Conservation (phyloP, 2,329 filamentous ascomycete species). For the Fusarium dimerum region DNA sequence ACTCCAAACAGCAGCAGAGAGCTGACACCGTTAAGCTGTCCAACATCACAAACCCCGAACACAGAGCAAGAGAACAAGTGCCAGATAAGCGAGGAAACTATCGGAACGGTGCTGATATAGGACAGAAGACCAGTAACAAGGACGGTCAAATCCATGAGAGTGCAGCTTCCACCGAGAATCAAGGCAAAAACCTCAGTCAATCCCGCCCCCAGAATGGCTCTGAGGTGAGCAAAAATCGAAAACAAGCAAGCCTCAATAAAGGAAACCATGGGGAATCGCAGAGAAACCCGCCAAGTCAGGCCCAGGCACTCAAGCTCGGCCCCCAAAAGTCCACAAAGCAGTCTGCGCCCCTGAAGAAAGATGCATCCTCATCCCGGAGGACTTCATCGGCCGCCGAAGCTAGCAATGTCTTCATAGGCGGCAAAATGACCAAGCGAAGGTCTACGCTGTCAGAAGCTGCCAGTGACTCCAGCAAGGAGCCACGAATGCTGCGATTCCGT, state of each 20-base stretch:
- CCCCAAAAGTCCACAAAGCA: constrained; percentile 3
- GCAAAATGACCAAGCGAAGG: constrained; percentile 41
- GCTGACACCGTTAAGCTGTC: neutral
- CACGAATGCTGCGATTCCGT: constrained; percentile 41
- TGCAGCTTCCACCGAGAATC: neutral
- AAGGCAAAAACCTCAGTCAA: neutral
- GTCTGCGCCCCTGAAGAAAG: constrained; percentile 1
- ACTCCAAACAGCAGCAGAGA: neutral
- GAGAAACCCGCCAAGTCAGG: neutral
- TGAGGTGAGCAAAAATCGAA: neutral
- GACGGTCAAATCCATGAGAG: neutral
- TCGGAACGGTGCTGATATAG: neutral
- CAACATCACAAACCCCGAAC: neutral
- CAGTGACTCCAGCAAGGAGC: constrained; percentile 41
- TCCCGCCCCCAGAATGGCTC: neutral
- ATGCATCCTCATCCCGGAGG: neutral
- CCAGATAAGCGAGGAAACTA: too few species aligned
- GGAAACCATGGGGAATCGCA: neutral
- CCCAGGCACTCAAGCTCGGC: constrained; percentile 6
- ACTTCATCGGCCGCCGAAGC: neutral
- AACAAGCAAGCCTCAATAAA: neutral
- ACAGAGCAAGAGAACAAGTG: too few species aligned
- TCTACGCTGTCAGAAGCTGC: constrained; percentile 40
- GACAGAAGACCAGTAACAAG: neutral
- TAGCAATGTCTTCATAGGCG: constrained; percentile 48